Base-by-base conservation (phyloP, 306 rosid genomes). In the Ormosia emarginata region DNA sequence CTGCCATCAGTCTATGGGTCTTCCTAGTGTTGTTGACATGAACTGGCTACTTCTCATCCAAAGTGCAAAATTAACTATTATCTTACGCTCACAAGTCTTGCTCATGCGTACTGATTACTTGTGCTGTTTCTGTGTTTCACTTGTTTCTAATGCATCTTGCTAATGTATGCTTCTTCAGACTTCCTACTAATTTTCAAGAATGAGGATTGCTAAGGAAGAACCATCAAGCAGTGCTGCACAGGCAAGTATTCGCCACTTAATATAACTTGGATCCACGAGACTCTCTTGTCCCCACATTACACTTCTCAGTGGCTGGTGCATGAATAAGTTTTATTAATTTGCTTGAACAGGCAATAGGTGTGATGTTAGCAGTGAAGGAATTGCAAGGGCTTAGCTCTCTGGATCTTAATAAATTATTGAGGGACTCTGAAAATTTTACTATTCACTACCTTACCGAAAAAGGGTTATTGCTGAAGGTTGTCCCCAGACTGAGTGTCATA, bases 341-440 rank as follows among this genome's bases (percentile, higher is more conserved):
- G 59, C 70, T 58, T 66, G 75, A 83, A 83, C 95, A 95, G 98
- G 94, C 71, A 49, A 71, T 88, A 85, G 91, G 83, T 84, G 39
- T 95, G 80, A 84, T 75, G 65, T 85, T 88, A 8, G 86, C 93
- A 5, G 97, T 95, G 71, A 90, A 88, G 87, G 94, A 89, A 75
- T 87, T 95, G 64, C 93, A 93, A 32, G 89, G 88, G 83, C 74
- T 91, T 57, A 86, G 87, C 58, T 88, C 89, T 81, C 87, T 82
- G 79, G 98, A 93, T 32, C 90, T 95, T 59, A 85, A 77, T 78
- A 93, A 82, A 82, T 82, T 95, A 67, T 82, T 92, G 87, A 95
- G 79, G 85, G 93, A 93, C 71, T 87, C 95, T n/a, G 97, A 91
- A 41, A 90, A 86, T 86, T 91, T 87, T 71, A 87, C 90, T 17